Percentiles rank a stretch among this genome's conserved stretches.
Conservation (phyloP, 2,329 filamentous ascomycete species). For the Diaporthe batatas region DNA sequence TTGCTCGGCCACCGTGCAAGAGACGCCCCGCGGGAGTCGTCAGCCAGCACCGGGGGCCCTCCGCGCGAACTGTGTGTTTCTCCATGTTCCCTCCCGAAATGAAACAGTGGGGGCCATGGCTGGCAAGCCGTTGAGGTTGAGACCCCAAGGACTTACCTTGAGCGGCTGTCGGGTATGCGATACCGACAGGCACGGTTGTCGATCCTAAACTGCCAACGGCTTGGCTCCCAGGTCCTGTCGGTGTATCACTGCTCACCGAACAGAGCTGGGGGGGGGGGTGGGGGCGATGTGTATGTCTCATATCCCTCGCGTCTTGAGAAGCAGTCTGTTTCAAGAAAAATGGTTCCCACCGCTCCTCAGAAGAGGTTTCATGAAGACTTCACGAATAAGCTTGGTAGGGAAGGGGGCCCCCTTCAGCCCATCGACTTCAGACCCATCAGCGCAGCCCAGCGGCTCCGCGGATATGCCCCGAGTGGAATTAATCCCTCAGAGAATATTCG, state of each 20-base stretch:
- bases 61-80: constrained; percentile 12
- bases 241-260: constrained; percentile 26
- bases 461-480: constrained; percentile 11
- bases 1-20: constrained; percentile 27
- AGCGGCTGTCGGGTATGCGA: constrained; percentile 29
- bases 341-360: constrained; percentile 11
- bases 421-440: constrained; percentile 17
- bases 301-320: constrained; percentile 19
- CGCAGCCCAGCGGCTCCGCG: constrained; percentile 5
- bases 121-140: constrained; percentile 22
- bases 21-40: constrained; percentile 6
- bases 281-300: constrained; percentile 26
- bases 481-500: constrained; percentile 1
- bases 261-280: not conserved
- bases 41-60: constrained; percentile 7
- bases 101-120: constrained; percentile 27
- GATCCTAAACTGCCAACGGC: constrained; percentile 33
- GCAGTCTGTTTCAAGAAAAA: constrained; percentile 29
- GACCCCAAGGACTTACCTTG: constrained; percentile 4
- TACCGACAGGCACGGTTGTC: constrained; percentile 32
- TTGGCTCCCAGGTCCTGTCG: constrained; percentile 24
- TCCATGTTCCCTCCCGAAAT: not conserved
- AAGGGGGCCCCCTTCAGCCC: not conserved
- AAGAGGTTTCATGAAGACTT: constrained; percentile 20
- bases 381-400: constrained; percentile 6